Base-by-base conservation (phyloP, 768 basidiomycete genomes). In the Suillus americanus region DNA sequence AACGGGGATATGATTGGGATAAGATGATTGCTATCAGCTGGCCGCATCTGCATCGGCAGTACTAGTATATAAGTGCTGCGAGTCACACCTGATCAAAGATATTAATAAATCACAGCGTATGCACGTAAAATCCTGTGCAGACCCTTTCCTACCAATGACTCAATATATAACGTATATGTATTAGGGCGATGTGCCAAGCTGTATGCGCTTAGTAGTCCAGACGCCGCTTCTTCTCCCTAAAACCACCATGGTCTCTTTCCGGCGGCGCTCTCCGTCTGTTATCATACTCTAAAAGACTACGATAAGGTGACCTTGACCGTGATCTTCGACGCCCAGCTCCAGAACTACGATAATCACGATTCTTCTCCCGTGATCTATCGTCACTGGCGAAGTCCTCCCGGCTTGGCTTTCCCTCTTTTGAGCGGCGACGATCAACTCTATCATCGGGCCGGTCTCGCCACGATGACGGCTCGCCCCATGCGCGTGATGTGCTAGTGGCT, bases 201-300 rank as follows among this genome's bases (percentile, higher is more conserved):
- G n/a, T n/a, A n/a, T n/a, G n/a, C n/a, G n/a, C n/a, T n/a, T n/a
- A n/a, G n/a, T n/a, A 86, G 67, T 87, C 86, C 67, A 87, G 68
- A 64, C 87, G 83, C 69, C 87, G 79, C 66, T 86, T 83, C 69
- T 88, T 88, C 46, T 83, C 85, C 53, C 78, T 74, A 65, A 79
- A 72, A 46, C 73, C 74, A 65, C 77, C 78, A 63, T 71, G 70
- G 60, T 73, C 73, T 40, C 74, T 73, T 70, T 79, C 80, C 51
- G 69, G 70, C 61, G 28, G 28, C 12, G 20, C 20, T 54, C 53
- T 54, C 53, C 53, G 53, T 54, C 53, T 54, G 53, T 54, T 35
- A 54, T 70, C 64, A 65, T 55, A 23, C 53, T 54, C 57, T 61
- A 66, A 43, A 35, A 67, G 71, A 40, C 56, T 68, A 41, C 76